Base-by-base conservation (phyloP, 2,329 filamentous ascomycete genomes). In the Fonsecaea monophora region DNA sequence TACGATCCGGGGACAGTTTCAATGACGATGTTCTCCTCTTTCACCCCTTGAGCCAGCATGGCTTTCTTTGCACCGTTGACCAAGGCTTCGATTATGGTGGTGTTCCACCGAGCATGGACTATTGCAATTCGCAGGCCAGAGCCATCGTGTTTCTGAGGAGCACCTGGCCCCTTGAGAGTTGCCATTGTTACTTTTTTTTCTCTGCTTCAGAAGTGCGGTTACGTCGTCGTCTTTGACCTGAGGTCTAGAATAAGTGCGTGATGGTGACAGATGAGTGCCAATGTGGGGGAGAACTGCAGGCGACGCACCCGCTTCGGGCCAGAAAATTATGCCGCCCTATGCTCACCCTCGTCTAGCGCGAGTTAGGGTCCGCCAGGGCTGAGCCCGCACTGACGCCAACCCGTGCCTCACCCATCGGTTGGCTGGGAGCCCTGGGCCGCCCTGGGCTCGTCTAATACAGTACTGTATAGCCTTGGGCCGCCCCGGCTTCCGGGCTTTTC, bases 61-160 rank as follows among this genome's bases (percentile, higher is more conserved):
- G 90, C 90, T 74, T 90, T 89, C 80, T 90, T 92, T 54, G 92
- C 88, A 71, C 95, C 95, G 60, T 86, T 83, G 68, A 99, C 85
- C 65, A 99, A 88, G 61, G 92, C 89, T 66, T 91, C 89, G 79
- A 98, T 97, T 77, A 99, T 92, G 72, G 85, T 86, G 71, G 85
- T 85, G 83, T 99, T 99, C 95, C 95, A 99, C 75, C 95, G 89
- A 66, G 94, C 94, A 82, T 98, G 95, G 66, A 99, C 87, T 77
- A 99, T 98, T 77, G 91, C 94, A 77, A 99, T 90, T 77, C 95
- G 92, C 71, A 99, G 87, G 75, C 83, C 84, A 74, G 87, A 87
- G 78, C 91, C 87, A 75, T 89, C 85, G 76, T 84, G 84, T 65
- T 75, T 79, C 75, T 83, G 84, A 37, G 85, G 81, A 75, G 84